Base-by-base conservation (phyloP, 2,329 filamentous ascomycete species). In the Erysiphe neolycopersici region DNA sequence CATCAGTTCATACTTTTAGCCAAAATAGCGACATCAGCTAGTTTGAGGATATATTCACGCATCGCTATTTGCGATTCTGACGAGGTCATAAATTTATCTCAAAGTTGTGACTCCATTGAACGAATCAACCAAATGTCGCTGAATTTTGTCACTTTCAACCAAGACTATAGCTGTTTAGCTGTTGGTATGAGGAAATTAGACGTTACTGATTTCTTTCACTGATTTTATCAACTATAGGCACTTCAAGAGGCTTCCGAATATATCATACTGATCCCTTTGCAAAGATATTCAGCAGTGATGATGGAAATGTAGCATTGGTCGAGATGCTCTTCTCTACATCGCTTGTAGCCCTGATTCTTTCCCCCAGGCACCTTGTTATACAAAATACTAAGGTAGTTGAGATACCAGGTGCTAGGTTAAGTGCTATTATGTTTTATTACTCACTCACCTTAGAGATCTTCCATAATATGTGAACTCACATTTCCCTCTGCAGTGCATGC, bases 321-420 rank as follows among this genome's bases (percentile, higher is more conserved):
- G 89, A 98, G 64, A 95, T 95, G 85, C 74, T 98, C 50, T 98
- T 98, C 62, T 94, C 87, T 30, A 95, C 89, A 30, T 95, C 89
- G 2, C 72, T 98, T 32, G 87, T 98, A 45, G 89, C 89, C 43
- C 69, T 95, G 44, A 85, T 94, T 49, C 67, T 93, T 37, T 94
- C 89, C 17, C 89, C 89, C 5, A 72, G 89, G 45, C 79, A 92
- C 47, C 67, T 98, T 44, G 82, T 92, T 51, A 95, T 98, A 55
- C 85, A 92, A 56, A 98, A 98, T 60, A 98, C 89, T 32, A 95
- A 93, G 71, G 82, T 84, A 62, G 47, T 65, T 16, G 16, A 26
- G 16, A n/a, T 19, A 16, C 18, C 30, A 37, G 8, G 26, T 26
- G n/a, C 37, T 33, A 36, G 19, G 16, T n/a, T 16, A 11, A 41